A percentile compares a stretch with the other conserved stretches of the same genome.
phyloP scores from a whole-genome alignment of 1,284 basidiomycete species.

The Leucoagaricus sp. region DNA sequence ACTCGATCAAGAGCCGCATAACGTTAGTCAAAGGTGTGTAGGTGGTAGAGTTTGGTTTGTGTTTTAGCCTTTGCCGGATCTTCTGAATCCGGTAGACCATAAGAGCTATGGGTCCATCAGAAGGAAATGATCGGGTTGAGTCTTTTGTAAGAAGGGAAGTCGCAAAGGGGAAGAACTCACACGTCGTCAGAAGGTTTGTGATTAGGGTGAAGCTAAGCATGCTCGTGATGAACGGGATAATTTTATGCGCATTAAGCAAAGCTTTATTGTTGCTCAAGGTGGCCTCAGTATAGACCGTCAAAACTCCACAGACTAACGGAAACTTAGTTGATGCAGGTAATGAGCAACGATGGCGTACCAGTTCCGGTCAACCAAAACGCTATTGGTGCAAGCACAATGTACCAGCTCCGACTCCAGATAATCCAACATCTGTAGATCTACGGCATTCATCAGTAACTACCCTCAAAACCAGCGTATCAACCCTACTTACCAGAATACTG shows the following conservation, averaged over 20 bases:
- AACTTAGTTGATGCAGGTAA: background rate
- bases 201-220: conserved; percentile 38
- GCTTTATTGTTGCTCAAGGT: conserved; percentile 21
- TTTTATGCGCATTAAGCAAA: conserved; percentile 27
- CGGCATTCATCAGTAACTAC: background rate
- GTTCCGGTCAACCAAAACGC: conserved; percentile 34
- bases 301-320: conserved; percentile 28
- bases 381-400: conserved; percentile 26
- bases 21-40: conserved; percentile 29
- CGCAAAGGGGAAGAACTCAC: conserved; percentile 29
- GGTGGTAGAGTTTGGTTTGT: conserved; percentile 16
- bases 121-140: background rate
- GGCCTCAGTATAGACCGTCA: conserved; percentile 34
- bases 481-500: conserved; percentile 34
- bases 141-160: too few relatives aligned
- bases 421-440: conserved; percentile 40
- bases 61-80: conserved; percentile 25
- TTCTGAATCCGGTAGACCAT: conserved; percentile 39
- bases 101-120: conserved; percentile 25
- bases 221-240: conserved; percentile 38
- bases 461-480: background rate
- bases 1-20: conserved; percentile 38
- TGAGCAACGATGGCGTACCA: conserved; percentile 21
- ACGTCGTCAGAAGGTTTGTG: conserved; percentile 37
- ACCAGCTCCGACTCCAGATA: conserved; percentile 33